Percentiles rank a stretch among this genome's conserved stretches.
phyloP scores from a whole-genome alignment of 805 yeast genomes.

The Wickerhamomyces subpelliculosus region DNA sequence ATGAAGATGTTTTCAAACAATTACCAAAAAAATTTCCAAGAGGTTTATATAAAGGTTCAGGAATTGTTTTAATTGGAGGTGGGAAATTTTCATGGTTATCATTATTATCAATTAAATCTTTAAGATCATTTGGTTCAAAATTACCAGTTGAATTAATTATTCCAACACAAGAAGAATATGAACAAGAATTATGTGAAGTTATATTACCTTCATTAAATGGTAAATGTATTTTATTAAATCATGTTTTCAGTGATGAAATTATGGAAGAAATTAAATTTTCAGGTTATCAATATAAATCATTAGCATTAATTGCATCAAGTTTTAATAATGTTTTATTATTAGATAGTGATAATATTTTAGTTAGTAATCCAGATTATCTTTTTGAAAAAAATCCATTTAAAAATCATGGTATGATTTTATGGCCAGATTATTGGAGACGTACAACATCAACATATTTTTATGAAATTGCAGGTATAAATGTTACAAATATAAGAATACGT shows the following conservation, averaged over 20 bases:
- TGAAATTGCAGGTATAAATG: slow-evolving; percentile 39
- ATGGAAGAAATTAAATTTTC: slow-evolving; percentile 42
- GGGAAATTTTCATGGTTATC: slow-evolving; percentile 50
- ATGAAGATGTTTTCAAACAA: background rate
- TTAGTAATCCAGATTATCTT: slow-evolving; percentile 40
- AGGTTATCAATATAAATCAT: slow-evolving; percentile 65
- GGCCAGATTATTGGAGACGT: slow-evolving; percentile 78
- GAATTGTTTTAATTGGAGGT: slow-evolving; percentile 57
- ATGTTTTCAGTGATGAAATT: slow-evolving; percentile 53
- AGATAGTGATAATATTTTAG: slow-evolving; percentile 68
- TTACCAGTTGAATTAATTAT: slow-evolving; percentile 69
- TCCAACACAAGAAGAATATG: slow-evolving; percentile 61
- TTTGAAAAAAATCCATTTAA: slow-evolving; percentile 37
- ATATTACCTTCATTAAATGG: slow-evolving; percentile 57
- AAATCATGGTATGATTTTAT: slow-evolving; percentile 47
- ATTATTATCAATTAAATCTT: slow-evolving; percentile 38
- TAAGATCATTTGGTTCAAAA: slow-evolving; percentile 44
- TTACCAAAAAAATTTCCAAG: background rate
- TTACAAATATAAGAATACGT: slow-evolving; percentile 19
- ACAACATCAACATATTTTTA: slow-evolving; percentile 58
- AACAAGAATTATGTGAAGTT: slow-evolving; percentile 53
- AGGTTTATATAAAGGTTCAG: slow-evolving; percentile 26
- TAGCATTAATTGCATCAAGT: slow-evolving; percentile 67
- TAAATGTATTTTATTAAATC: slow-evolving; percentile 53
- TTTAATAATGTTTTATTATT: slow-evolving; percentile 68